These are phyloP conservation scores for Ustilago trichophora DNA, from an alignment of 1,284 basidiomycete genomes.

Conservation along the genomic window DNA sequence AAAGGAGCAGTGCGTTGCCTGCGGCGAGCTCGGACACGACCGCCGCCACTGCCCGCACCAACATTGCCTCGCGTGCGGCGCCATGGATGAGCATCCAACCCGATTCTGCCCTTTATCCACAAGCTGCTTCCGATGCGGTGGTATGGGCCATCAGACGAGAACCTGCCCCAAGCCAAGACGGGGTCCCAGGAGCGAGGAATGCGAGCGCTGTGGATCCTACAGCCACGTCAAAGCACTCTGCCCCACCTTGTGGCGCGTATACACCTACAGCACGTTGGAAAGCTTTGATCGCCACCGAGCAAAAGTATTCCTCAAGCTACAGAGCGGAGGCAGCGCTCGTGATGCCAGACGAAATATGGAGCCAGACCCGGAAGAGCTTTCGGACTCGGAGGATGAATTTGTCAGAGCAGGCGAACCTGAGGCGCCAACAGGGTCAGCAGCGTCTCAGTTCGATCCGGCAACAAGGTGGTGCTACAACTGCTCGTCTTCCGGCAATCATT, in stretches of 20 bases:
- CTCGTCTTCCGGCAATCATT: slow-evolving; percentile 76
- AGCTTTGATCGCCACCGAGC: slow-evolving; percentile 68
- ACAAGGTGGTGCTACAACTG: slow-evolving; percentile 91
- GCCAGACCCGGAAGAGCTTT: slow-evolving; percentile 26
- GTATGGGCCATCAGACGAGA: slow-evolving; percentile 82
- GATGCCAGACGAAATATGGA: slow-evolving; percentile 20
- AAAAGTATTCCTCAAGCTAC: slow-evolving; percentile 23
- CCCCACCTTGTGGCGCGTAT: slow-evolving; percentile 85
- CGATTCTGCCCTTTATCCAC: slow-evolving; percentile 82
- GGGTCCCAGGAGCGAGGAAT: slow-evolving; percentile 68
- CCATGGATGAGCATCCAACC: slow-evolving; percentile 82
- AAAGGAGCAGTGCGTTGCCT: slow-evolving; percentile 46
- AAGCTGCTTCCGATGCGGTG: slow-evolving; percentile 84
- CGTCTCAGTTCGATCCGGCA: slow-evolving; percentile 39
- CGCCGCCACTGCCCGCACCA: slow-evolving; percentile 51
- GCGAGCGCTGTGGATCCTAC: slow-evolving; percentile 78
- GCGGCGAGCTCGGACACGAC: slow-evolving; percentile 56
- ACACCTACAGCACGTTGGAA: slow-evolving; percentile 76
- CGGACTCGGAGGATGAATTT: slow-evolving; percentile 34
- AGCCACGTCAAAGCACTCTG: slow-evolving; percentile 81
- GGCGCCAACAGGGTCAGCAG: slow-evolving; percentile 22
- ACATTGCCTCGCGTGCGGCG: slow-evolving; percentile 88
- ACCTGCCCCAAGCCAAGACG: slow-evolving; percentile 71
- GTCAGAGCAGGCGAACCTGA: slow-evolving; percentile 12
- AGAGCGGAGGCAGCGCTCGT: slow-evolving; percentile 6